Evolutionary conservation across 2,329 filamentous ascomycete genomes (phyloP).

Genomic region (Rasamsonia emersonii): DNA sequence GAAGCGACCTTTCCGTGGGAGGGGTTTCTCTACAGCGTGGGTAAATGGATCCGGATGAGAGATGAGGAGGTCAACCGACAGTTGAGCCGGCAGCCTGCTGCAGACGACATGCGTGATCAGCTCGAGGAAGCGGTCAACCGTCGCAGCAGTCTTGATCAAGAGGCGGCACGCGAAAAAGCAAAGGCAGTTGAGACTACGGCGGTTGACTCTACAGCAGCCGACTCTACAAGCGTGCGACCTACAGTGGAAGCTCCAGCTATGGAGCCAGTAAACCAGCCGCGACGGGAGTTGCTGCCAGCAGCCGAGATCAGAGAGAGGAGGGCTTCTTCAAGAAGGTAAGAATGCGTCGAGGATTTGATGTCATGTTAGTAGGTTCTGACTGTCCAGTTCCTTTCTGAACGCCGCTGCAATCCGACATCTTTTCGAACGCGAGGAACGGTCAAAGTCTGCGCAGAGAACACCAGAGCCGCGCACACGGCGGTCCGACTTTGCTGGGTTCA

Average conservation of each 20-base stretch:
- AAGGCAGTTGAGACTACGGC: too few relatives aligned
- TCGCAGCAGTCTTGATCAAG: conserved; percentile 20
- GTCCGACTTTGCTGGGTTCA: neutral
- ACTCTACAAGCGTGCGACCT: too few relatives aligned
- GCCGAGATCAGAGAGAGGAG: conserved; percentile 10
- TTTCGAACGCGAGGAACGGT: neutral
- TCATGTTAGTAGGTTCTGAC: too few relatives aligned
- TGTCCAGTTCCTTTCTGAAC: neutral
- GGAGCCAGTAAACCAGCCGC: conserved; percentile 4
- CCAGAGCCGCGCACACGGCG: too few relatives aligned
- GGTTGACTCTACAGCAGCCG: too few relatives aligned
- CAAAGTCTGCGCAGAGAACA: too few relatives aligned
- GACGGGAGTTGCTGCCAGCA: conserved; percentile 6
- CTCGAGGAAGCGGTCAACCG: conserved; percentile 21
- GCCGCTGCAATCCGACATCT: conserved; percentile 1
- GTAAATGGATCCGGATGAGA: conserved; percentile 40
- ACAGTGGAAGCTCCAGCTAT: too few relatives aligned
- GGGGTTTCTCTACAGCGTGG: conserved; percentile 35
- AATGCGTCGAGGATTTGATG: conserved; percentile 1
- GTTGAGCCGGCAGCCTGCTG: conserved; percentile 37
- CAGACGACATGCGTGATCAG: conserved; percentile 19
- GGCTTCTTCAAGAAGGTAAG: conserved; percentile 12
- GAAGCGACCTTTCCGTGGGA: conserved; percentile 42
- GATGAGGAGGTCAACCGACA: conserved; percentile 37
- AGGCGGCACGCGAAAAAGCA: conserved; percentile 14